Conservation (phyloP, 495 filamentous ascomycete species). For the Podospora conica region DNA sequence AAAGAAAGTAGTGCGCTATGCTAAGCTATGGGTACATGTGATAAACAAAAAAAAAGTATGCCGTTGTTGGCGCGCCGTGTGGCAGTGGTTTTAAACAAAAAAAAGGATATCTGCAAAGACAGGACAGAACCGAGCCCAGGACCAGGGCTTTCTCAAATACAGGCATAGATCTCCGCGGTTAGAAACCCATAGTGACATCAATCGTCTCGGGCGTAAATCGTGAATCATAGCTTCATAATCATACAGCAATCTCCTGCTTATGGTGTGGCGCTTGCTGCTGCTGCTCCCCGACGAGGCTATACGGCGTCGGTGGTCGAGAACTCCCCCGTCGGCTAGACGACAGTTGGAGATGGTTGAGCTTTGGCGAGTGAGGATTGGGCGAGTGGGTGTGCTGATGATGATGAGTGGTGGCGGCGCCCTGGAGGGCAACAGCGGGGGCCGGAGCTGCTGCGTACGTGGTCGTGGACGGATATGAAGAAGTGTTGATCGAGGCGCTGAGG, state of each 20-base stretch:
- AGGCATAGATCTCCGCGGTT: background rate
- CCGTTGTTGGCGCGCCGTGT: background rate
- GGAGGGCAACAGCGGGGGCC: background rate
- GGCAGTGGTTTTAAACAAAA: background rate
- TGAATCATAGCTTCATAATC: background rate
- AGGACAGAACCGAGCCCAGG: background rate
- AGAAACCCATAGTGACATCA: background rate
- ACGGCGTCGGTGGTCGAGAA: background rate
- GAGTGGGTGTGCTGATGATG: too few species aligned
- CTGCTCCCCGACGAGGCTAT: background rate
- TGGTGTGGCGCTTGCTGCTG: background rate
- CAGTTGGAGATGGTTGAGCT: conserved; percentile 16
- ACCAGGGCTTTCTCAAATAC: background rate
- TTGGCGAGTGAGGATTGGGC: background rate
- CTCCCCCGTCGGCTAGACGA: conserved; percentile 11
- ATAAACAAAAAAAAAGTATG: background rate
- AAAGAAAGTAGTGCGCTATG: background rate
- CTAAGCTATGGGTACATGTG: background rate
- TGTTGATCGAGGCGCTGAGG: background rate
- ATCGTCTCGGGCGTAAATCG: background rate
- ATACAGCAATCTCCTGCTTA: conserved; percentile 20
- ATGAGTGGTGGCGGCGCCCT: background rate
- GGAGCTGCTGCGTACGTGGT: too few species aligned
- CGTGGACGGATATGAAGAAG: too few species aligned
- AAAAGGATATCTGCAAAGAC: background rate